phyloP scores from a whole-genome alignment of 202 grass and related monocot species.

The Elaeis oleifera region DNA sequence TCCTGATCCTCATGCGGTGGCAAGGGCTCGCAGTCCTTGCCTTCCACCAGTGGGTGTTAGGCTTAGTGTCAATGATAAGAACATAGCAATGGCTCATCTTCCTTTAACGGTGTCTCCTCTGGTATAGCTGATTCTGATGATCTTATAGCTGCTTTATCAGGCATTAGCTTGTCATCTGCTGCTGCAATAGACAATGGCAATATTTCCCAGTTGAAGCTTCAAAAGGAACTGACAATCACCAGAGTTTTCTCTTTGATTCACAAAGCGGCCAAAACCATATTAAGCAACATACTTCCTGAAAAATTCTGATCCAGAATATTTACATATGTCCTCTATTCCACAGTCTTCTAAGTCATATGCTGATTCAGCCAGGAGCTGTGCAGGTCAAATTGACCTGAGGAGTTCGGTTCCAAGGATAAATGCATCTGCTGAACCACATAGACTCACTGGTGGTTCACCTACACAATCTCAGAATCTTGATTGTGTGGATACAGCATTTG shows the following conservation, averaged over 20 bases:
- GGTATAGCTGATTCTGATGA: constrained; percentile 56
- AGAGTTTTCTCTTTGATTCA: constrained; percentile 38
- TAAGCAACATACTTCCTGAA: constrained; percentile 44
- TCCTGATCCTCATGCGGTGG: constrained; percentile 57
- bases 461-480: constrained; percentile 68
- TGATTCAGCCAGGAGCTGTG: constrained; percentile 33
- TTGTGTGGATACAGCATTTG: constrained; percentile 42
- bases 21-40: constrained; percentile 62
- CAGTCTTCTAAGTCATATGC: constrained; percentile 41
- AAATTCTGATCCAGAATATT: constrained; percentile 42
- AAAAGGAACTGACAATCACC: constrained; percentile 42
- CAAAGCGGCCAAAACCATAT: constrained; percentile 35
- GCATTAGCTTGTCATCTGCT: constrained; percentile 51
- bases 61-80: constrained; percentile 41
- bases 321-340: constrained; percentile 34
- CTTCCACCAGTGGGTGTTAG: constrained; percentile 65
- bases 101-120: constrained; percentile 49
- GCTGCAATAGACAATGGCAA: constrained; percentile 28
- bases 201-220: constrained; percentile 33
- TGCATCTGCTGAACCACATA: constrained; percentile 35
- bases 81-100: constrained; percentile 29
- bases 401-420: constrained; percentile 30
- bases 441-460: constrained; percentile 47
- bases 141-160: constrained; percentile 76
- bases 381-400: constrained; percentile 38